These are phyloP conservation scores for Papilionanthe hybrid DNA, from an alignment of 116 monocot species.

Conservation along the genomic window DNA sequence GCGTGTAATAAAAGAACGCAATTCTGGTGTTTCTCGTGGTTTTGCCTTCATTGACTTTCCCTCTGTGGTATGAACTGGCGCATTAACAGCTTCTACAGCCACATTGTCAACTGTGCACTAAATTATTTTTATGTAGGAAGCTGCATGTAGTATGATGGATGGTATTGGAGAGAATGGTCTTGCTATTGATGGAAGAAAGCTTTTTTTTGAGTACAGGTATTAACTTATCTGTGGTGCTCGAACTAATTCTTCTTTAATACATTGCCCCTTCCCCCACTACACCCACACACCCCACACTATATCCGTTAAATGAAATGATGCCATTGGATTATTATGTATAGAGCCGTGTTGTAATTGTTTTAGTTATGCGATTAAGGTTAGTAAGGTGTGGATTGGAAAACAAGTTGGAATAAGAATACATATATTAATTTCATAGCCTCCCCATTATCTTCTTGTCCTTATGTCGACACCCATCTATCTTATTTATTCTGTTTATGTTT, in stretches of 20 bases:
- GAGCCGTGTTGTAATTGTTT: background rate
- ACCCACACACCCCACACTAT: background rate
- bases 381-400: background rate
- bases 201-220: constrained; percentile 95
- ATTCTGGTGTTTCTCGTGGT: constrained; percentile 87
- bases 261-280: too few relatives aligned
- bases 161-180: constrained; percentile 70
- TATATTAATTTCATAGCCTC: too few relatives aligned
- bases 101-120: background rate
- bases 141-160: constrained; percentile 88
- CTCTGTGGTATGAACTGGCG: constrained; percentile 48
- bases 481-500: too few relatives aligned
- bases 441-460: too few relatives aligned
- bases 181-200: constrained; percentile 79
- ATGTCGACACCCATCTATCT: too few relatives aligned
- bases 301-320: background rate
- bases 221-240: background rate
- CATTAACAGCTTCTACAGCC: constrained; percentile 3
- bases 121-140: constrained; percentile 43
- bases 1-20: constrained; percentile 88
- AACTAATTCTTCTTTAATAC: background rate
- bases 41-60: constrained; percentile 99
- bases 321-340: background rate
- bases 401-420: background rate
- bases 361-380: background rate